A percentile compares a stretch with the other conserved stretches of the same genome.
phyloP scores from a whole-genome alignment of 495 filamentous ascomycete species.

The Neurospora sublineolata region DNA sequence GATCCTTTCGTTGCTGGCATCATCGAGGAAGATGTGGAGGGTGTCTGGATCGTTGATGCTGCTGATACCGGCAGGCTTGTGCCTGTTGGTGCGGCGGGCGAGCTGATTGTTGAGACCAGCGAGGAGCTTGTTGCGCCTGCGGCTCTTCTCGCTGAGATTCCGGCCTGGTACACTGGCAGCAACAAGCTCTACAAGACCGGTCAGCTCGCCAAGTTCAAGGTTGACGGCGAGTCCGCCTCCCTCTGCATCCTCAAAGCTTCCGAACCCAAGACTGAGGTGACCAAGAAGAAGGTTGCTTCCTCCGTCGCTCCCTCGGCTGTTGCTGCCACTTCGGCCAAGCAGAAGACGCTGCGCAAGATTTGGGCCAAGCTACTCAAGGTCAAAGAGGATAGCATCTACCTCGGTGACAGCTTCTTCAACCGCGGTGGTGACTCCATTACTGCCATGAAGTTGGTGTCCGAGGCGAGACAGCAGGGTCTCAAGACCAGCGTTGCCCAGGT shows the following conservation, averaged over 20 bases:
- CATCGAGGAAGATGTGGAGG: conserved; percentile 7
- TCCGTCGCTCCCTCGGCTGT: conserved; percentile 1
- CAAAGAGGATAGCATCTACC: conserved; percentile 30
- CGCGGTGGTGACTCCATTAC: conserved; percentile 61
- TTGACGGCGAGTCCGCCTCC: conserved; percentile 1
- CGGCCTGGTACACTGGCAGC: neutral
- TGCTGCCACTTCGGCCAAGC: conserved; percentile 22
- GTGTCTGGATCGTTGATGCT: conserved; percentile 31
- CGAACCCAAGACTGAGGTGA: neutral
- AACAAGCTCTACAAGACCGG: conserved; percentile 19
- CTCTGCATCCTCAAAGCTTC: conserved; percentile 5
- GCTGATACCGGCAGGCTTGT: conserved; percentile 22
- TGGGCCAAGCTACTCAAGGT: conserved; percentile 27
- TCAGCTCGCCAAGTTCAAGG: conserved; percentile 19
- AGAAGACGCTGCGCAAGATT: conserved; percentile 22
- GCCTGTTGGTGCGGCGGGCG: conserved; percentile 34
- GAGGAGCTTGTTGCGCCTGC: conserved; percentile 3
- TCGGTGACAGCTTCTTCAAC: conserved; percentile 49
- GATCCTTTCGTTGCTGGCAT: conserved; percentile 3
- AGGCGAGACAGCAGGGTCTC: conserved; percentile 39
- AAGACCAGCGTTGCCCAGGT: conserved; percentile 43
- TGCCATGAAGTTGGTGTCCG: conserved; percentile 57
- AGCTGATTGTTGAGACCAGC: conserved; percentile 25
- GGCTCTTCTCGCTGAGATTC: neutral
- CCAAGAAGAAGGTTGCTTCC: conserved; percentile 5